Conservation (phyloP, 306 rosid genomes). For the Glycine soja region DNA sequence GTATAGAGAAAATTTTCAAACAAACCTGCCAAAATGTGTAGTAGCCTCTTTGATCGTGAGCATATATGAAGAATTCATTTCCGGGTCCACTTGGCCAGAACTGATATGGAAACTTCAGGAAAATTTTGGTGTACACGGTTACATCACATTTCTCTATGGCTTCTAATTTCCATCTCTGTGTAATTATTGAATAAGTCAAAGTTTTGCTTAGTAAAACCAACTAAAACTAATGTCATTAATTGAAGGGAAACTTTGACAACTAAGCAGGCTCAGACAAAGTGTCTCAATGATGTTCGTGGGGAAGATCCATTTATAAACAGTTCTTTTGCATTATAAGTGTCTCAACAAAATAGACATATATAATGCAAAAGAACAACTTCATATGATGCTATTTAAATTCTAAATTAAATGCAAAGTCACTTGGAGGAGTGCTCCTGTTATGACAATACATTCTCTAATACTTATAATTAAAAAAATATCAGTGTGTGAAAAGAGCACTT, state of each 20-base stretch:
- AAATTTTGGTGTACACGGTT: conserved; percentile 91
- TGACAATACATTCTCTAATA: too few relatives aligned
- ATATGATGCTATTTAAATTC: too few relatives aligned
- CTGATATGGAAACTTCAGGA: conserved; percentile 82
- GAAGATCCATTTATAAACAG: too few relatives aligned
- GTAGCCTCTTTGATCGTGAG: conserved; percentile 93
- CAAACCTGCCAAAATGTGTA: conserved; percentile 99
- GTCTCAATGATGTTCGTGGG: too few relatives aligned
- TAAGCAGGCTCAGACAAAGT: too few relatives aligned
- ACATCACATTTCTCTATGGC: conserved; percentile 87
- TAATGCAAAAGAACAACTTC: too few relatives aligned
- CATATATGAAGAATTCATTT: conserved; percentile 94
- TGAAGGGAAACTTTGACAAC: conserved; percentile 1
- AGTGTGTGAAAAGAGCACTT: too few relatives aligned
- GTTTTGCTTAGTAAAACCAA: not conserved
- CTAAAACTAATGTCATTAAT: conserved; percentile 3
- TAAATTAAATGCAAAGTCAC: too few relatives aligned
- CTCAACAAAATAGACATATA: too few relatives aligned
- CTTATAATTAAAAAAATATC: too few relatives aligned
- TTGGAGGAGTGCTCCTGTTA: too few relatives aligned
- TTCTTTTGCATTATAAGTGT: too few relatives aligned
- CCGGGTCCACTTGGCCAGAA: conserved; percentile 94
- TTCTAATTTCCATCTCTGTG: conserved; percentile 89
- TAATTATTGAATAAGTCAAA: conserved; percentile 41
- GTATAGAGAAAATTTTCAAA: not conserved